Conservation (phyloP, 768 basidiomycete species). For the Tricholoma sp. region DNA sequence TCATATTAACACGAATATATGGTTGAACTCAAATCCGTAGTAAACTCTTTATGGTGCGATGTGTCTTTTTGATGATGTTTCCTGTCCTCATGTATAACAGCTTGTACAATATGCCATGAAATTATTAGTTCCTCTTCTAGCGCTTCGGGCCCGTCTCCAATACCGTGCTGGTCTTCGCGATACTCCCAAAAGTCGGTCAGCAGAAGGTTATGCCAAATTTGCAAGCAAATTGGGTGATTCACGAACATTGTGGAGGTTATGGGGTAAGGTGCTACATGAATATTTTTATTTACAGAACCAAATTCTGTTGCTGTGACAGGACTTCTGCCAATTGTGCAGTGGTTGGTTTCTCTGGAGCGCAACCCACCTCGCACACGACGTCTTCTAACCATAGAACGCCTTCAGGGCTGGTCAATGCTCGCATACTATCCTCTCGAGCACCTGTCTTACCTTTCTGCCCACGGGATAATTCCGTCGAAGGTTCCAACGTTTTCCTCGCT, state of each 20-base stretch:
- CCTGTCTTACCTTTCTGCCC: slow-evolving; percentile 58
- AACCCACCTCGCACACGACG: slow-evolving; percentile 63
- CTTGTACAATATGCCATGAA: slow-evolving; percentile 72
- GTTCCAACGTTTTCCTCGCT: slow-evolving; percentile 41
- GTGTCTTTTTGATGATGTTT: neutral
- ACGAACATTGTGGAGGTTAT: slow-evolving; percentile 70
- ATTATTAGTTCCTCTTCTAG: slow-evolving; percentile 59
- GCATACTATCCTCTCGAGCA: slow-evolving; percentile 79
- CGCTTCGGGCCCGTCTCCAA: slow-evolving; percentile 64
- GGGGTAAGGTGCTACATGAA: slow-evolving; percentile 47
- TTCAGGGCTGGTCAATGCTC: slow-evolving; percentile 79
- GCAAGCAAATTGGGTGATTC: slow-evolving; percentile 58
- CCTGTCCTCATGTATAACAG: slow-evolving; percentile 28
- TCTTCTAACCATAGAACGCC: slow-evolving; percentile 70
- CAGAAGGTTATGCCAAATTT: slow-evolving; percentile 50
- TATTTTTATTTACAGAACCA: neutral
- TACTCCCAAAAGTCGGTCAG: slow-evolving; percentile 47
- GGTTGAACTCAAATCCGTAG: slow-evolving; percentile 28
- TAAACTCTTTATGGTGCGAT: slow-evolving; percentile 68
- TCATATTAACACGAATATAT: neutral
- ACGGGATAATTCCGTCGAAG: slow-evolving; percentile 55
- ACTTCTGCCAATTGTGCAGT: slow-evolving; percentile 73
- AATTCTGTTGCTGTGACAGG: slow-evolving; percentile 33
- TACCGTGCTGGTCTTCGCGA: slow-evolving; percentile 56
- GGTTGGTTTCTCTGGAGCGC: slow-evolving; percentile 74